Evolutionary conservation across 805 yeast species (phyloP).

Genomic region (Metschnikowia amazonensis): DNA sequence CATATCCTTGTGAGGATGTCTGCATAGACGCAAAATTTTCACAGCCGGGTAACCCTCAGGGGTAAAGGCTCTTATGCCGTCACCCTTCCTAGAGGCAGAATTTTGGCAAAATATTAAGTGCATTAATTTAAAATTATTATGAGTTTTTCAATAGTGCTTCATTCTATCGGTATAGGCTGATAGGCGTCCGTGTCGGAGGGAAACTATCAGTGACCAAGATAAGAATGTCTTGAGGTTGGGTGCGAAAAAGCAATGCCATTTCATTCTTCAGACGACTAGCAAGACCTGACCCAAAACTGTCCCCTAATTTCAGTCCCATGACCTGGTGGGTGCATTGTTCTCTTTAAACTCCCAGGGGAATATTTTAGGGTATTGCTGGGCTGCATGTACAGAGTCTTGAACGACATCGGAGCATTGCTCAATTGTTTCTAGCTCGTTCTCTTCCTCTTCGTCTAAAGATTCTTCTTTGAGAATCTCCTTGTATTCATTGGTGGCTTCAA

Average conservation of each 20-base stretch:
- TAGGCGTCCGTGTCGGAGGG: not conserved
- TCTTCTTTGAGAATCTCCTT: conserved; percentile 8
- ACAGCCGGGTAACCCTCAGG: conserved; percentile 18
- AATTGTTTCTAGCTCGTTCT: not conserved
- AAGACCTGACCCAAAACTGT: no score
- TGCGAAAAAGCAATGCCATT: conserved; percentile 4
- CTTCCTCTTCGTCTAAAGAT: conserved; percentile 6
- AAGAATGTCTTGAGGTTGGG: not conserved
- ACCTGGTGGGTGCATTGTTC: conserved; percentile 22
- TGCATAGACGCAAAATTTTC: conserved; percentile 18
- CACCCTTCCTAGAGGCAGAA: not conserved
- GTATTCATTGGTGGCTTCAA: conserved; percentile 1
- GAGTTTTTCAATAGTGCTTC: not conserved
- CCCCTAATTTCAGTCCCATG: conserved; percentile 19
- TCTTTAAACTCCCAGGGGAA: conserved; percentile 38
- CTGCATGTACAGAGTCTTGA: not conserved
- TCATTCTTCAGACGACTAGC: no score
- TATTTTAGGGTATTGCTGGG: conserved; percentile 18
- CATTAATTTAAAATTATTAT: not conserved
- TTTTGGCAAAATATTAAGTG: not conserved
- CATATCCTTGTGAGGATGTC: conserved; percentile 6
- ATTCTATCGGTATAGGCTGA: not conserved
- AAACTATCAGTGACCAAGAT: no score
- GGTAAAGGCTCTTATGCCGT: not conserved
- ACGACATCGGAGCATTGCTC: not conserved